Evolutionary conservation across 108 stramenopile genomes (phyloP).

Genomic region (Asterionellopsis glacialis): DNA sequence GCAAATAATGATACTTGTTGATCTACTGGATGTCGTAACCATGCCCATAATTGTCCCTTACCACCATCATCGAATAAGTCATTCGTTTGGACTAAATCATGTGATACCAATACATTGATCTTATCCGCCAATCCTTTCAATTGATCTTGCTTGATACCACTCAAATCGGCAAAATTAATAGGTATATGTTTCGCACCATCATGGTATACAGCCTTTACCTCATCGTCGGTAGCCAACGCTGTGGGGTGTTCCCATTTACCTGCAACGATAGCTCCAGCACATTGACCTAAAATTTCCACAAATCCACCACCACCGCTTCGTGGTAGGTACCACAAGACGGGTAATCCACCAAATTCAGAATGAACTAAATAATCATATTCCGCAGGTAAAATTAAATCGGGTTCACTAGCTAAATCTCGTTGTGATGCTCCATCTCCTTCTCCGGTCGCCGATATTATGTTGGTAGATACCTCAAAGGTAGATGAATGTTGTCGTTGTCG

Average conservation of each 20-base stretch:
- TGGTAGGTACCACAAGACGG: conserved; percentile 5
- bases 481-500: too few relatives aligned
- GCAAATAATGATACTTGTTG: conserved; percentile 5
- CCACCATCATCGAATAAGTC: not conserved
- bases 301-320: conserved; percentile 3
- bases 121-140: not conserved
- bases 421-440: too few relatives aligned
- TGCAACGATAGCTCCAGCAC: conserved; percentile 2
- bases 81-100: conserved; percentile 1
- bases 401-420: too few relatives aligned
- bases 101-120: not conserved
- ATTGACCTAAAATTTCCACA: conserved; percentile 5
- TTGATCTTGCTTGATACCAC: not conserved
- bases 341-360: not conserved
- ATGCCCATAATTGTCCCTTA: conserved; percentile 7
- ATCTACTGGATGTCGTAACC: conserved; percentile 7
- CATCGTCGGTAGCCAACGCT: not conserved
- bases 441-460: too few relatives aligned
- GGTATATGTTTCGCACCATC: conserved; percentile 2
- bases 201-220: not conserved
- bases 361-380: too few relatives aligned
- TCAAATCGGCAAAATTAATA: not conserved
- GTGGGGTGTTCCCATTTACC: conserved; percentile 1
- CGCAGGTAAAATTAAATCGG: not conserved
- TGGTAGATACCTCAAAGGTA: too few relatives aligned